phyloP scores from a whole-genome alignment of 305 asterid genomes.

The Andrographis paniculata region DNA sequence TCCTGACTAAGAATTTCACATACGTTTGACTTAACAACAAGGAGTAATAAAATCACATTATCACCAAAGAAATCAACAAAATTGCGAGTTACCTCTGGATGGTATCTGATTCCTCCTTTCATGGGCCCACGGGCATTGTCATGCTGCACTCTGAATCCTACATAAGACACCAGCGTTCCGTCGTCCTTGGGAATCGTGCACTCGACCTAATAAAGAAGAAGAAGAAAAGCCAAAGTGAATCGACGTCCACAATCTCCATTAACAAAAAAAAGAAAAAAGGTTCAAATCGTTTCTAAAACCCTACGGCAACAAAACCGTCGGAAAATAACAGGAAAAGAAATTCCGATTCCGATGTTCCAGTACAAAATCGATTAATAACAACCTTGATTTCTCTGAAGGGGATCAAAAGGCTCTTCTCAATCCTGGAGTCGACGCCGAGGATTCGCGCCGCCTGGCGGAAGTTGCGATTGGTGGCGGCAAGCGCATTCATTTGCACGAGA shows the following conservation, averaged over 20 bases:
- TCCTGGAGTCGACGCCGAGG: conserved; percentile 76
- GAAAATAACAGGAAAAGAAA: conserved; percentile 1
- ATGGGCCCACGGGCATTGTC: conserved; percentile 97
- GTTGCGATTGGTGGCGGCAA: conserved; percentile 88
- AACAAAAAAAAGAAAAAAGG: no score
- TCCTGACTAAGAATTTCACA: no score
- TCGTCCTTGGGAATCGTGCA: conserved; percentile 93
- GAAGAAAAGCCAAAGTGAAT: no score
- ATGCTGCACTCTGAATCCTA: conserved; percentile 93
- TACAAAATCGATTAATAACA: neutral
- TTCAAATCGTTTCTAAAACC: no score
- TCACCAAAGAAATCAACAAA: neutral
- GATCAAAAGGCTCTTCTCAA: conserved; percentile 82
- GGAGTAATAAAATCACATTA: neutral
- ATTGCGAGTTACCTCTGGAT: conserved; percentile 61
- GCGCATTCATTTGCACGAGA: conserved; percentile 56
- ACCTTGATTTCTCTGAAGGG: conserved; percentile 98
- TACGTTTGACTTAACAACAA: neutral
- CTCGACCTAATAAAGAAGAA: conserved; percentile 71
- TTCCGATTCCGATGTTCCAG: no score
- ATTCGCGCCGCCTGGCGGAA: conserved; percentile 83
- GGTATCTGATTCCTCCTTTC: conserved; percentile 99
- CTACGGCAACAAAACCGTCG: neutral
- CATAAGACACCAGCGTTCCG: conserved; percentile 71
- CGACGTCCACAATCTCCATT: no score